phyloP scores from a whole-genome alignment of 2,329 filamentous ascomycete species.

The Colletotrichum kahawae region DNA sequence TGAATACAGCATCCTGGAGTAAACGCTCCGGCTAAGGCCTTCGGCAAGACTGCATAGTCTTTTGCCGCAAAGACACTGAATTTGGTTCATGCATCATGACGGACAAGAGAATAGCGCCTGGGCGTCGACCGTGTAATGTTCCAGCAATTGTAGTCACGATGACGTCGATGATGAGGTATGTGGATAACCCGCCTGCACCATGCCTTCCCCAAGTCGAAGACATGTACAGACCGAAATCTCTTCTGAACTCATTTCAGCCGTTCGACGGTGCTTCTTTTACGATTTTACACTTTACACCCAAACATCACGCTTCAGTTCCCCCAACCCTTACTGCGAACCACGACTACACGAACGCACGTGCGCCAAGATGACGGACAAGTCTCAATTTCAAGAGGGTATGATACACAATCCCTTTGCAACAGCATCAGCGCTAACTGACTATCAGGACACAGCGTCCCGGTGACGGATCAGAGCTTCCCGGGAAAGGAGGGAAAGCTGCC shows the following conservation, averaged over 20 bases:
- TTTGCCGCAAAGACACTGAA: background rate
- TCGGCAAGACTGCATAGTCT: background rate
- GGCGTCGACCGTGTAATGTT: conserved; percentile 3
- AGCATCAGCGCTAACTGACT: background rate
- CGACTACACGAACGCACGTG: background rate
- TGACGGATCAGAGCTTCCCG: conserved; percentile 46
- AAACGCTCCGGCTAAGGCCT: background rate
- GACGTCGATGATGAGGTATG: conserved; percentile 22
- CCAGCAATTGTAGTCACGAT: conserved; percentile 15
- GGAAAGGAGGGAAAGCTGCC: conserved; percentile 54
- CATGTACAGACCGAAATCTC: background rate
- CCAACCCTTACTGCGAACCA: background rate
- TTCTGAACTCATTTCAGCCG: background rate
- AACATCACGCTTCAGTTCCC: background rate
- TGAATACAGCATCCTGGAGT: background rate
- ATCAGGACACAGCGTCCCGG: conserved; percentile 42
- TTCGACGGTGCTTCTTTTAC: background rate
- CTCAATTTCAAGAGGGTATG: conserved; percentile 27
- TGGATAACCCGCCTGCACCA: background rate
- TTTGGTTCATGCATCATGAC: background rate
- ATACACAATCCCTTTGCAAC: accelerated
- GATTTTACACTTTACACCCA: background rate
- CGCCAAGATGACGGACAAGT: conserved; percentile 10
- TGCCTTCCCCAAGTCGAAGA: background rate
- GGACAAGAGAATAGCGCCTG: background rate